Evolutionary conservation across 352 stramenopile genomes (phyloP).

Genomic region (Phytophthora ohioensis): DNA sequence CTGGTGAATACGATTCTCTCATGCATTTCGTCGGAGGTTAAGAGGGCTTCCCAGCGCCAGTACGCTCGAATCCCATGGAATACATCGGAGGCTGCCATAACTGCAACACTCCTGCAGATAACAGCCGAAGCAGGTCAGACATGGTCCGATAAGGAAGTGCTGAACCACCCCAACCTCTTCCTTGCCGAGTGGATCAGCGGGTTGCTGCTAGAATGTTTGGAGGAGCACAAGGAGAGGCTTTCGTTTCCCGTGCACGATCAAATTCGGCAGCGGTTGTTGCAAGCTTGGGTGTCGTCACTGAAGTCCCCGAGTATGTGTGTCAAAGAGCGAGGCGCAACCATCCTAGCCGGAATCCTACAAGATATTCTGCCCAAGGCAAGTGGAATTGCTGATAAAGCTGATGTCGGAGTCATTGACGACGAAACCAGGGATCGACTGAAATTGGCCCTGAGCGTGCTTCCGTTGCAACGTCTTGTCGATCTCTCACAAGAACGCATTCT

Average conservation of each 20-base stretch:
- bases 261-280: slow-evolving; percentile 72
- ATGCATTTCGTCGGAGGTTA: slow-evolving; percentile 72
- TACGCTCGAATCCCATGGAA: slow-evolving; percentile 90
- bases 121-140: slow-evolving; percentile 69
- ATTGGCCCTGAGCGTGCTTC: slow-evolving; percentile 59
- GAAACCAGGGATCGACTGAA: slow-evolving; percentile 45
- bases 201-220: slow-evolving; percentile 73
- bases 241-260: slow-evolving; percentile 52
- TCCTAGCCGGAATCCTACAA: slow-evolving; percentile 80
- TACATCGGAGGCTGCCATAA: slow-evolving; percentile 71
- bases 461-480: slow-evolving; percentile 74
- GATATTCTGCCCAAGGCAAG: slow-evolving; percentile 72
- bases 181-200: slow-evolving; percentile 87
- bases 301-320: slow-evolving; percentile 88
- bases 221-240: slow-evolving; percentile 52
- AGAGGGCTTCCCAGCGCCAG: slow-evolving; percentile 70
- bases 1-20: slow-evolving; percentile 66
- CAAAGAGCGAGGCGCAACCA: slow-evolving; percentile 85
- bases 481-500: slow-evolving; percentile 79
- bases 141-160: slow-evolving; percentile 86
- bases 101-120: slow-evolving; percentile 75
- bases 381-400: slow-evolving; percentile 17
- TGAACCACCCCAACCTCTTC: slow-evolving; percentile 87
- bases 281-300: slow-evolving; percentile 84
- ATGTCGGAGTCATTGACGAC: slow-evolving; percentile 30